phyloP scores from a whole-genome alignment of 139 green algal genomes.

The Asterochloris erici region DNA sequence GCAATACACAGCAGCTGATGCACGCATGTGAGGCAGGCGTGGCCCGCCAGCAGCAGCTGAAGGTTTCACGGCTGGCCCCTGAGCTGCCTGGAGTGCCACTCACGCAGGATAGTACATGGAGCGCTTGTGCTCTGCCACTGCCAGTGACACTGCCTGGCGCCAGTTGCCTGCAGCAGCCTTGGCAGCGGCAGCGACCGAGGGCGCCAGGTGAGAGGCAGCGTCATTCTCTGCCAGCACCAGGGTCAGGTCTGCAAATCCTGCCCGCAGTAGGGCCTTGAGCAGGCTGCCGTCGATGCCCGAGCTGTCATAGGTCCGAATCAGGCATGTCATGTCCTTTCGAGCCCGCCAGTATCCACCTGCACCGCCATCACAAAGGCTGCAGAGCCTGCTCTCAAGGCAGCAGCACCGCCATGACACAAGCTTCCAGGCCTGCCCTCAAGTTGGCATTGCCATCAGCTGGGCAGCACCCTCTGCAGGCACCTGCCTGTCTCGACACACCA shows the following conservation, averaged over 20 bases:
- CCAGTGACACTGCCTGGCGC: slow-evolving; percentile 20
- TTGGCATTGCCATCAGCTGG: too few relatives aligned
- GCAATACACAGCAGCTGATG: too few relatives aligned
- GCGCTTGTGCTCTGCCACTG: slow-evolving; percentile 31
- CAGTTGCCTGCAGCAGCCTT: slow-evolving; percentile 43
- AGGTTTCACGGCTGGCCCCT: too few relatives aligned
- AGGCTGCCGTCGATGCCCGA: slow-evolving; percentile 18
- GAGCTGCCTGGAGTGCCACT: not conserved
- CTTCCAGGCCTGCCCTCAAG: too few relatives aligned
- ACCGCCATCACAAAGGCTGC: not conserved
- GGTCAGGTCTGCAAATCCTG: slow-evolving; percentile 36
- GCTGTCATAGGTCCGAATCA: slow-evolving; percentile 46
- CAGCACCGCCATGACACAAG: too few relatives aligned
- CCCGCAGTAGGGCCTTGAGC: slow-evolving; percentile 27
- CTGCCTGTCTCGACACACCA: too few relatives aligned
- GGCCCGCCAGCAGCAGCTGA: too few relatives aligned
- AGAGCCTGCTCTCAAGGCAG: too few relatives aligned
- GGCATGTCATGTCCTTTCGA: slow-evolving; percentile 17
- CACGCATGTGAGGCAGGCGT: too few relatives aligned
- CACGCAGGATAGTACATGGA: slow-evolving; percentile 36
- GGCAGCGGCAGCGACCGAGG: slow-evolving; percentile 19
- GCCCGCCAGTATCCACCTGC: slow-evolving; percentile 26
- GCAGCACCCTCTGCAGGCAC: too few relatives aligned
- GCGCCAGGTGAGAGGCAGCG: slow-evolving; percentile 18
- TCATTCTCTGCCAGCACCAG: slow-evolving; percentile 12